These are phyloP conservation scores for Mycosarcoma maydis DNA, from an alignment of 1,284 basidiomycete species.

Conservation along the genomic window DNA sequence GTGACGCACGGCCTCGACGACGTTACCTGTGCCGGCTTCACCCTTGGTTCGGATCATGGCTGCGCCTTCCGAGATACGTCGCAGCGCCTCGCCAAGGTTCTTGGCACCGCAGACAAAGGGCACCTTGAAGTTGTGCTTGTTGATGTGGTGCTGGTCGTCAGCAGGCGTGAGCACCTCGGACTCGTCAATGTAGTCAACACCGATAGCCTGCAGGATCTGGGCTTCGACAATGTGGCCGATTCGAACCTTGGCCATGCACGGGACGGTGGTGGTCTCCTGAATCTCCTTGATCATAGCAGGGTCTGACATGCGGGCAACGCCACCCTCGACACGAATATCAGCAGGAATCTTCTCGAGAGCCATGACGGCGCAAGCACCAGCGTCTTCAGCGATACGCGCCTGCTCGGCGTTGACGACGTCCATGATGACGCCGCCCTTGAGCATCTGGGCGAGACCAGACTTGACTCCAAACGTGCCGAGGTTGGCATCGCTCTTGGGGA, in stretches of 20 bases:
- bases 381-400: conserved; percentile 96
- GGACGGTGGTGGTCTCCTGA: conserved; percentile 72
- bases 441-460: conserved; percentile 71
- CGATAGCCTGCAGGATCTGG: conserved; percentile 90
- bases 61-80: conserved; percentile 93
- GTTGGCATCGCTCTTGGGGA: conserved; percentile 72
- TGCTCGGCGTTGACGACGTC: conserved; percentile 78
- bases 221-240: conserved; percentile 86
- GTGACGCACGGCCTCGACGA: conserved; percentile 91
- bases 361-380: conserved; percentile 98
- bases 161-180: conserved; percentile 96
- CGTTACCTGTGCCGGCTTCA: conserved; percentile 92
- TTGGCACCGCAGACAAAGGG: conserved; percentile 74
- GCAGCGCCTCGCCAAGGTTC: conserved; percentile 82
- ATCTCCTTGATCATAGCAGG: conserved; percentile 96
- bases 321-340: conserved; percentile 74
- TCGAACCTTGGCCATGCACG: conserved; percentile 84
- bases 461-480: conserved; percentile 91
- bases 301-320: conserved; percentile 71
- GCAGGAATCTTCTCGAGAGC: conserved; percentile 87
- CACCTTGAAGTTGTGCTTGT: conserved; percentile 76
- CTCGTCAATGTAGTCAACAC: conserved; percentile 95
- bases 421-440: conserved; percentile 69
- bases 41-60: conserved; percentile 69
- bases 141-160: conserved; percentile 71